A percentile compares a stretch with the other conserved stretches of the same genome.
Conservation (phyloP, 495 filamentous ascomycete species). For the Tuber brumale region DNA sequence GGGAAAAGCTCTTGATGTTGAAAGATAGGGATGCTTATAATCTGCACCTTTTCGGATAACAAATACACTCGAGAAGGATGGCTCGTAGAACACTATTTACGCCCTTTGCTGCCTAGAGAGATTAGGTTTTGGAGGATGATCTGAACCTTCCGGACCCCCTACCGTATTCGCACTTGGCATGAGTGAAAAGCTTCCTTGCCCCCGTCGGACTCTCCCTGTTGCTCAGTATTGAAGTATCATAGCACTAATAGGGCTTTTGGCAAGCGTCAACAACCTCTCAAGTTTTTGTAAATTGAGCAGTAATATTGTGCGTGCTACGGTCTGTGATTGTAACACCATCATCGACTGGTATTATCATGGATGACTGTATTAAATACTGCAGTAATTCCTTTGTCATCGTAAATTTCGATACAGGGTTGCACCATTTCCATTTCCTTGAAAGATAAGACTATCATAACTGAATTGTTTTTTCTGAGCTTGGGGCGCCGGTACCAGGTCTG, state of each 20-base stretch:
- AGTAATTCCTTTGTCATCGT: neutral
- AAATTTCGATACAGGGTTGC: neutral
- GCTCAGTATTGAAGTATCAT: neutral
- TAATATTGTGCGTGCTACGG: neutral
- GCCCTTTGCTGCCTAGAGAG: neutral
- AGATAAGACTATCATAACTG: too few relatives aligned
- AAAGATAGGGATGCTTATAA: too few relatives aligned
- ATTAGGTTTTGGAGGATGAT: neutral
- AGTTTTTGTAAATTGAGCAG: neutral
- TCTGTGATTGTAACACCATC: neutral
- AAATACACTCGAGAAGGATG: neutral
- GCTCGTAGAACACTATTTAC: neutral
- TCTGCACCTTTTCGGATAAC: neutral
- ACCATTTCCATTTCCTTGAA: too few relatives aligned
- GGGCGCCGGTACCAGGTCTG: neutral
- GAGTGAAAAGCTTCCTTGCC: neutral
- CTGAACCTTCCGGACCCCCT: neutral
- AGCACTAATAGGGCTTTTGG: neutral
- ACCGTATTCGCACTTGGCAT: neutral
- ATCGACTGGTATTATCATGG: neutral
- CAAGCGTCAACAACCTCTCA: neutral
- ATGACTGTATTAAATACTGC: neutral
- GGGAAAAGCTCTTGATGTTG: too few relatives aligned
- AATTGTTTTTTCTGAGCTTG: neutral
- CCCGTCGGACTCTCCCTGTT: neutral